Evolutionary conservation across 176 grass and related monocot species (phyloP).

Genomic region (Themeda triandra): DNA sequence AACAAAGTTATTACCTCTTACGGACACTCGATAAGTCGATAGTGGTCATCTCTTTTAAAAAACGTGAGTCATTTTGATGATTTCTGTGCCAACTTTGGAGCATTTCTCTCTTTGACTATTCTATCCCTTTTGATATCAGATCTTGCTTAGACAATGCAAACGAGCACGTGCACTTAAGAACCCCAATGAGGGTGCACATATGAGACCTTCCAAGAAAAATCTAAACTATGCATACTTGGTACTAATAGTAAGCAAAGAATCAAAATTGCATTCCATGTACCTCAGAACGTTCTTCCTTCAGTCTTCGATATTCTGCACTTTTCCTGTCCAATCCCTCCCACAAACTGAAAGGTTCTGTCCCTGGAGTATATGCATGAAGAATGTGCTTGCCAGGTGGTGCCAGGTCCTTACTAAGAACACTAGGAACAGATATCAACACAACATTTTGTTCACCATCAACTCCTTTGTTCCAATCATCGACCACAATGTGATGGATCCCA

Average conservation of each 20-base stretch:
- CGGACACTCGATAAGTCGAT: slow-evolving; percentile 3
- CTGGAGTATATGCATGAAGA: slow-evolving; percentile 92
- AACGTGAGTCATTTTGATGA: neutral
- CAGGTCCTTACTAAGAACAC: slow-evolving; percentile 62
- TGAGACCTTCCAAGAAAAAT: slow-evolving; percentile 4
- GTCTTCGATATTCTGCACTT: slow-evolving; percentile 58
- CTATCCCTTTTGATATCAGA: neutral
- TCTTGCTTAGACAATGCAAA: slow-evolving; percentile 9
- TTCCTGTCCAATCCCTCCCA: slow-evolving; percentile 86
- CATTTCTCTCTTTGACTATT: slow-evolving; percentile 4
- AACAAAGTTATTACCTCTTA: slow-evolving; percentile 1
- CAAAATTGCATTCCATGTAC: slow-evolving; percentile 26
- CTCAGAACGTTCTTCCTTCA: slow-evolving; percentile 92
- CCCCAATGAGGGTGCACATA: neutral
- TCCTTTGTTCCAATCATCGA: slow-evolving; percentile 82
- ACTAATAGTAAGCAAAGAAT: neutral
- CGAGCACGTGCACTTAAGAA: neutral
- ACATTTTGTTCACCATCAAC: slow-evolving; percentile 87
- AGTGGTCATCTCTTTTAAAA: neutral
- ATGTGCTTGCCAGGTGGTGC: slow-evolving; percentile 81
- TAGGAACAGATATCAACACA: slow-evolving; percentile 87
- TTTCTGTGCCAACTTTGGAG: slow-evolving; percentile 17
- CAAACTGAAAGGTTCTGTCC: slow-evolving; percentile 83
- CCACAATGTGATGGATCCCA: slow-evolving; percentile 94
- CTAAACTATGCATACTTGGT: neutral